Conservation (phyloP, 2,329 filamentous ascomycete genomes). For the Gaeumannomyces sp. region DNA sequence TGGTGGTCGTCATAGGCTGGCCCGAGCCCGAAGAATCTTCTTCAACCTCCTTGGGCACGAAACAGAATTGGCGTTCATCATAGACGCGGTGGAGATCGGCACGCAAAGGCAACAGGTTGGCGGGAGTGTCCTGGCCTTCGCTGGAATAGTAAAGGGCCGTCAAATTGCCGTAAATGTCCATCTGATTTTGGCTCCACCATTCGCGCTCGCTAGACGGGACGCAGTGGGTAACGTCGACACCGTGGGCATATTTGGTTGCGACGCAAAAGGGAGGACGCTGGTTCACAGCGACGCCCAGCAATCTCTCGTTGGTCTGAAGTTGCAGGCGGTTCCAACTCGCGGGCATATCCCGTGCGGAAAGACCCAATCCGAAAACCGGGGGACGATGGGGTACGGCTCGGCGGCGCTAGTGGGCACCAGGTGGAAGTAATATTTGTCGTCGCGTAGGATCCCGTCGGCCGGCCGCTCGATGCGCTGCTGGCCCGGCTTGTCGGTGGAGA, state of each 20-base stretch:
- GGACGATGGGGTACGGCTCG: not conserved
- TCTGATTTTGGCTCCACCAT: not conserved
- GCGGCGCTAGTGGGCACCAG: not conserved
- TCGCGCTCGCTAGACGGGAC: not conserved
- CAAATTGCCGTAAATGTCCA: not conserved
- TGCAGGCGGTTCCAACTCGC: not conserved
- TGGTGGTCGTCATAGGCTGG: not conserved
- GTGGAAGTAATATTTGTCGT: not conserved
- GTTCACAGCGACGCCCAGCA: too few species aligned
- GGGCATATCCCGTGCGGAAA: not conserved
- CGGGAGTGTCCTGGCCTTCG: not conserved
- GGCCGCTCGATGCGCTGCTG: not conserved
- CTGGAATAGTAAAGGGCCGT: not conserved
- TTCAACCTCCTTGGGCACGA: not conserved
- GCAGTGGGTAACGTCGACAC: not conserved
- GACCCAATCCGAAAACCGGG: not conserved
- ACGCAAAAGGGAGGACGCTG: not conserved
- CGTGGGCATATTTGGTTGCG: not conserved
- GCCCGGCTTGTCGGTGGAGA: not conserved
- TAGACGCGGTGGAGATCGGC: constrained; percentile 1
- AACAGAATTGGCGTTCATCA: not conserved
- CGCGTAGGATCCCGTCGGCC: not conserved
- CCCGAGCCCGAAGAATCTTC: not conserved
- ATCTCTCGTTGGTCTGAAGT: too few species aligned
- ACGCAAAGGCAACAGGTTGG: not conserved